phyloP scores from a whole-genome alignment of 2,329 filamentous ascomycete genomes.

The Cryphonectria carpinicola region DNA sequence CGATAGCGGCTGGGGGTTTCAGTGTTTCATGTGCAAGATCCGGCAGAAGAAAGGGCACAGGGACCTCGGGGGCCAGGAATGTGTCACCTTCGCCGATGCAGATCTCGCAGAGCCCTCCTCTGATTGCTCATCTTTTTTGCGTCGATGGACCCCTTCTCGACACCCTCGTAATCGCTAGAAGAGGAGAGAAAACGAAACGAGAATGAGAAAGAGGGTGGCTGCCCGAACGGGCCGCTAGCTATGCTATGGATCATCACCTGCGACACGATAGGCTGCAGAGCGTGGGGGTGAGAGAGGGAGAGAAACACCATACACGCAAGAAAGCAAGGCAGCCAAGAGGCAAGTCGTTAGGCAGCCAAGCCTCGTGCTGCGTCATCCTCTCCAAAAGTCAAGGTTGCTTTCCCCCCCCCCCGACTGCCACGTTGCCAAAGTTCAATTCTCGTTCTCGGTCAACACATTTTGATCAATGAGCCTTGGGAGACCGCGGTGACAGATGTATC shows the following conservation, averaged over 20 bases:
- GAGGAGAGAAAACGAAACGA: background rate
- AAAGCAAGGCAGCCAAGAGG: slow-evolving; percentile 10
- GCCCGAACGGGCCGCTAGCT: background rate
- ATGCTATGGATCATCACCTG: slow-evolving; percentile 1
- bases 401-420: background rate
- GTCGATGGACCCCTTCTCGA: background rate
- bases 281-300: background rate
- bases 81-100: background rate
- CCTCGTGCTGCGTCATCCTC: background rate
- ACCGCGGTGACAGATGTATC: background rate
- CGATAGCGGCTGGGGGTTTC: background rate
- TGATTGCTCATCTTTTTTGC: background rate
- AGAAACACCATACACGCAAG: background rate
- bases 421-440: background rate
- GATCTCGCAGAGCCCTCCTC: background rate
- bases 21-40: background rate
- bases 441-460: background rate
- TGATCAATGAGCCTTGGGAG: too few species aligned
- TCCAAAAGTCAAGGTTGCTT: background rate
- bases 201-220: background rate
- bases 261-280: background rate
- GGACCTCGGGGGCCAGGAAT: slow-evolving; percentile 1
- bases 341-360: slow-evolving; percentile 10
- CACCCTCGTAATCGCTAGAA: background rate
- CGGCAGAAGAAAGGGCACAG: background rate